These are phyloP conservation scores for Dactylorhiza incarnata DNA, from an alignment of 106 monocot species.

Conservation along the genomic window DNA sequence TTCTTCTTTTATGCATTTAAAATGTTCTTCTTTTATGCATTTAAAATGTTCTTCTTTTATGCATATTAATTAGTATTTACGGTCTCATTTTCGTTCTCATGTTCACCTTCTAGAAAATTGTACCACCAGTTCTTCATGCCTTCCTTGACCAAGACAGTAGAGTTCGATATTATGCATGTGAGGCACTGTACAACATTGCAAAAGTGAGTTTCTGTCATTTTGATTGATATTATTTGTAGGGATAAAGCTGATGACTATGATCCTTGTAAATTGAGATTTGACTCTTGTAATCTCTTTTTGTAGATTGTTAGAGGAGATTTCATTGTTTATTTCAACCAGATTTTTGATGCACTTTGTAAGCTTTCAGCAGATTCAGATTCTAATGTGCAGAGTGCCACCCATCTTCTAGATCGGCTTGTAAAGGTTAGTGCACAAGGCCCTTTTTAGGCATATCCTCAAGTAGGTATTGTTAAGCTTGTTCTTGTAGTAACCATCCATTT, in stretches of 20 bases:
- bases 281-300: not conserved
- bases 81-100: not conserved
- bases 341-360: slow-evolving; percentile 99
- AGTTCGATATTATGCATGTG: slow-evolving; percentile 99
- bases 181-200: slow-evolving; percentile 99
- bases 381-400: slow-evolving; percentile 98
- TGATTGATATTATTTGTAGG: not conserved
- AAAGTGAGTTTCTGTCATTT: slow-evolving; percentile 44
- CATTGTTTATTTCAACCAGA: slow-evolving; percentile 89
- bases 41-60: not conserved
- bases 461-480: not conserved
- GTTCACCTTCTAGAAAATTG: slow-evolving; percentile 59
- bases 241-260: not conserved
- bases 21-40: not conserved
- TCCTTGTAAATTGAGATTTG: not conserved
- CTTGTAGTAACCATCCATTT: slow-evolving; percentile 10
- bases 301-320: slow-evolving; percentile 99
- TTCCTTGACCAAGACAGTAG: slow-evolving; percentile 91
- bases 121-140: slow-evolving; percentile 81
- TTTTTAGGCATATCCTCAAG: not conserved
- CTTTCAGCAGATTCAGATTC: slow-evolving; percentile 89
- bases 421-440: slow-evolving; percentile 39
- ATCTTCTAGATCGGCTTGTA: slow-evolving; percentile 91
- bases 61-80: not conserved
- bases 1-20: too few species aligned